Evolutionary conservation across 2,329 filamentous ascomycete genomes (phyloP).

Genomic region (Verticillium nonalfalfae): DNA sequence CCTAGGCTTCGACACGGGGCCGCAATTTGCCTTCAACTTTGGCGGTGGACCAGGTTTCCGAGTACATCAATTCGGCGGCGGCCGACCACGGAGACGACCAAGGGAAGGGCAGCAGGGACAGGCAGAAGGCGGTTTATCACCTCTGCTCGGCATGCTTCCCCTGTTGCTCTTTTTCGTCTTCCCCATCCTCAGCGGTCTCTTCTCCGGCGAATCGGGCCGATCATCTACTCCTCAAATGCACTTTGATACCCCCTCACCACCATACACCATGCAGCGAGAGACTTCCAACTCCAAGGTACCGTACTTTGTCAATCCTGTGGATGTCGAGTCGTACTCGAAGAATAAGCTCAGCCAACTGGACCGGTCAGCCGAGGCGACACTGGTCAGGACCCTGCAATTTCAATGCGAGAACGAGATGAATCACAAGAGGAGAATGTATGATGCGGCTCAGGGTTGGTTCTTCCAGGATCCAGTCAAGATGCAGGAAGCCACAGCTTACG

Average conservation of each 20-base stretch:
- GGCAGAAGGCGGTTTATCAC: slow-evolving; percentile 47
- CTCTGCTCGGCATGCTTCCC: slow-evolving; percentile 72
- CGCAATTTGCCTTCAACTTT: slow-evolving; percentile 92
- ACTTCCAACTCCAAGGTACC: slow-evolving; percentile 67
- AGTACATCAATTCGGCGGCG: slow-evolving; percentile 92
- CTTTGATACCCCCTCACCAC: slow-evolving; percentile 65
- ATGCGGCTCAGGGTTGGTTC: slow-evolving; percentile 84
- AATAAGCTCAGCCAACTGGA: slow-evolving; percentile 72
- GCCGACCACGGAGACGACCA: slow-evolving; percentile 68
- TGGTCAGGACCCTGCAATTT: slow-evolving; percentile 58
- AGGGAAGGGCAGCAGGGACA: slow-evolving; percentile 51
- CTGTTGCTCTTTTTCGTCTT: slow-evolving; percentile 85
- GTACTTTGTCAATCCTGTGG: slow-evolving; percentile 79
- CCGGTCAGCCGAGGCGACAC: slow-evolving; percentile 66
- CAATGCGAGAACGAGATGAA: slow-evolving; percentile 71
- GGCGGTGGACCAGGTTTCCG: slow-evolving; percentile 85
- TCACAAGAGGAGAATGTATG: slow-evolving; percentile 58
- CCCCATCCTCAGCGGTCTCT: slow-evolving; percentile 74
- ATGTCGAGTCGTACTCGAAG: slow-evolving; percentile 63
- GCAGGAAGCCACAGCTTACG: slow-evolving; percentile 54
- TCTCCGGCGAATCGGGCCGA: slow-evolving; percentile 49
- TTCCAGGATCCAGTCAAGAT: slow-evolving; percentile 75
- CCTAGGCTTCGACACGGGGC: slow-evolving; percentile 65
- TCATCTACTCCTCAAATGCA: slow-evolving; percentile 62
- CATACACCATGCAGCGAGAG: slow-evolving; percentile 67